Base-by-base conservation (phyloP, 495 filamentous ascomycete genomes). In the Tuber brumale region DNA sequence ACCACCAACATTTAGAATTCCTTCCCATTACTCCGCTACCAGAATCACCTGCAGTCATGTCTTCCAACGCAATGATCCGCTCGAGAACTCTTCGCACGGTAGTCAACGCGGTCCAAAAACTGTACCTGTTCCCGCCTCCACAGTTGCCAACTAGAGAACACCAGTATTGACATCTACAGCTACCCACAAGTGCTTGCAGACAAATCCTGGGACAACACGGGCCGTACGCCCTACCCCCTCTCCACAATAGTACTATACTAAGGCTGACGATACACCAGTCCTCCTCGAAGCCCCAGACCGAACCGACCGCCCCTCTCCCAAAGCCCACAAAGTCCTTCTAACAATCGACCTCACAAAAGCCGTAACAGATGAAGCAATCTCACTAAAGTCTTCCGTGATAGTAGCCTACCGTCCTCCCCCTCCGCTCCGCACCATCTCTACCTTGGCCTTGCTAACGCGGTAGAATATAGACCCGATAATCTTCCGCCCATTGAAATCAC, bases 301-400 rank as follows among this genome's bases (percentile, higher is more conserved):
- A 21, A 37, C 72, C 69, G 61, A 71, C 45, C 73, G 19, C 9
- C 51, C 61, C 31, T 31, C 41, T 35, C 73, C 73, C 16, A 42
- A 89, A 81, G 90, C 86, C 78, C 93, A 93, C 85, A 90, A 89
- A 2, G 92, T 95, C 72, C 91, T 99, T 44, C 87, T 99, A 45
- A 93, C 95, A 21, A 94, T 97, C 81, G 95, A 99, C 84, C 88
- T 99, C 41, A 98, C 95, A 0, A 89, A 89, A 72, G 89, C 89
- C 3, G 95, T 99, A n/a, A 94, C 91, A 37, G 91, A 97, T 74
- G 95, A 99, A 84, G 95, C 95, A 70, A 93, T 99, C 74, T 84
- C 86, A 41, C 88, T 91, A 73, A 87, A 88, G 70, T 90, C 90
- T 78, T 96, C 92, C 0, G 87, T 94, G 72, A 89, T 99, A 75